A percentile compares a stretch with the other conserved stretches of the same genome.
Conservation (phyloP, 1,284 basidiomycete species). For the Apiotrichum akiyoshidainum region DNA sequence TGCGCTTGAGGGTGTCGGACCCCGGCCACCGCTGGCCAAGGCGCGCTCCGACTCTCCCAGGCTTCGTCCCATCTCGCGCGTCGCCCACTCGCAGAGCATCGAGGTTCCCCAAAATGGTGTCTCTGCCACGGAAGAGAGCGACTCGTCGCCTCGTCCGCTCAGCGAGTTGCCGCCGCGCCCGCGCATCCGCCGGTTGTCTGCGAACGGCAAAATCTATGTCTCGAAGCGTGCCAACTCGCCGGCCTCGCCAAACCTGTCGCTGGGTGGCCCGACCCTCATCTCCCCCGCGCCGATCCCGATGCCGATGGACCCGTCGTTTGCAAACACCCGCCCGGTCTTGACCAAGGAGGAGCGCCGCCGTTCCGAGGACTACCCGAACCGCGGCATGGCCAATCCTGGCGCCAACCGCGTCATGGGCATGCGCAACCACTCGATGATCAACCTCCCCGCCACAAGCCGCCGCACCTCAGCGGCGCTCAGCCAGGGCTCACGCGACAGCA, state of each 20-base stretch:
- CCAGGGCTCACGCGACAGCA: conserved; percentile 24
- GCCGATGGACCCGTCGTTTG: conserved; percentile 2
- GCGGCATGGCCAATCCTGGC: neutral
- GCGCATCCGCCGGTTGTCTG: conserved; percentile 16
- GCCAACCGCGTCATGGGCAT: conserved; percentile 23
- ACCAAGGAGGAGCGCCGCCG: conserved; percentile 29
- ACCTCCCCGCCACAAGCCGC: conserved; percentile 22
- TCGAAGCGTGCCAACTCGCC: conserved; percentile 39
- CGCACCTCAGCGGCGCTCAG: conserved; percentile 24
- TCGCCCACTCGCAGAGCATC: conserved; percentile 17
- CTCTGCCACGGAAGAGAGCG: conserved; percentile 31
- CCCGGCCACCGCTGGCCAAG: conserved; percentile 3
- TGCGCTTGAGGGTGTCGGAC: conserved; percentile 32
- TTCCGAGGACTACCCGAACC: conserved; percentile 29
- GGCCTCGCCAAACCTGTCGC: conserved; percentile 10
- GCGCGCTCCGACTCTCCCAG: conserved; percentile 15
- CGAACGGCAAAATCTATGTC: conserved; percentile 38
- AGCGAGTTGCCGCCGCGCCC: conserved; percentile 19
- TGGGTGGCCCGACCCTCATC: neutral
- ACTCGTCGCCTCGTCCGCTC: conserved; percentile 2
- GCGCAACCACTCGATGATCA: conserved; percentile 37
- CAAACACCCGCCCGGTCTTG: neutral
- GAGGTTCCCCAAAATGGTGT: conserved; percentile 23
- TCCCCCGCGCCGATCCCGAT: neutral
- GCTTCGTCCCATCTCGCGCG: conserved; percentile 11